Conservation (phyloP, 1,284 basidiomycete species). For the Boletus smithii region DNA sequence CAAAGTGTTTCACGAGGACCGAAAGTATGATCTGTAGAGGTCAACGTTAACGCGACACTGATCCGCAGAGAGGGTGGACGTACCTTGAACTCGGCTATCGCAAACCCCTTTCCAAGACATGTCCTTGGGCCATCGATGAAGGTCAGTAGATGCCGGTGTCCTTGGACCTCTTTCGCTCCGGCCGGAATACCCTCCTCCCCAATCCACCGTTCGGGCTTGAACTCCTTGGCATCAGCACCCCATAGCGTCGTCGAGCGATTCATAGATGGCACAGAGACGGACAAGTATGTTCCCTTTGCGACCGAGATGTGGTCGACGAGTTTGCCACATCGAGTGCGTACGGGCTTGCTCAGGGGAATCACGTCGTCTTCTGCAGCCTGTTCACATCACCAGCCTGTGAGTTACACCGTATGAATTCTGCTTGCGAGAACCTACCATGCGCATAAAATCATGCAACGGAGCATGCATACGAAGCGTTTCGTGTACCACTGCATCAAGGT, state of each 20-base stretch:
- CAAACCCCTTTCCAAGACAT: slow-evolving; percentile 35
- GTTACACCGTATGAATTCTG: no score
- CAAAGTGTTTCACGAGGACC: slow-evolving; percentile 44
- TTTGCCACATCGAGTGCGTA: slow-evolving; percentile 39
- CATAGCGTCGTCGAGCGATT: slow-evolving; percentile 50
- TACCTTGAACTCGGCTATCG: slow-evolving; percentile 34
- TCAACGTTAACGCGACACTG: no score
- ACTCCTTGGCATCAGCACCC: slow-evolving; percentile 40
- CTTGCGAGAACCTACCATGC: slow-evolving; percentile 32
- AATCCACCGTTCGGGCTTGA: slow-evolving; percentile 43
- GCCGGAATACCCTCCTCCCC: slow-evolving; percentile 19
- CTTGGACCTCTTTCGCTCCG: slow-evolving; percentile 24
- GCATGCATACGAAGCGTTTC: slow-evolving; percentile 27
- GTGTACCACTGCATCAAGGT: slow-evolving; percentile 29
- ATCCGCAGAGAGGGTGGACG: background rate
- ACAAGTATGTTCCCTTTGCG: slow-evolving; percentile 43
- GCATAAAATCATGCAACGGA: slow-evolving; percentile 35
- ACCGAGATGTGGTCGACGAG: slow-evolving; percentile 41
- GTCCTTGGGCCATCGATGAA: slow-evolving; percentile 31
- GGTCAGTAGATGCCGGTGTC: slow-evolving; percentile 29
- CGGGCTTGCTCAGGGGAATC: slow-evolving; percentile 46
- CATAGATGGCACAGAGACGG: slow-evolving; percentile 40
- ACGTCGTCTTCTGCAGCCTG: slow-evolving; percentile 51
- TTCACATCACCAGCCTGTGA: background rate
- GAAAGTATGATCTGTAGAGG: slow-evolving; percentile 42